These are phyloP conservation scores for Musa balbisiana DNA, from an alignment of 202 grass and related monocot genomes.

Conservation along the genomic window DNA sequence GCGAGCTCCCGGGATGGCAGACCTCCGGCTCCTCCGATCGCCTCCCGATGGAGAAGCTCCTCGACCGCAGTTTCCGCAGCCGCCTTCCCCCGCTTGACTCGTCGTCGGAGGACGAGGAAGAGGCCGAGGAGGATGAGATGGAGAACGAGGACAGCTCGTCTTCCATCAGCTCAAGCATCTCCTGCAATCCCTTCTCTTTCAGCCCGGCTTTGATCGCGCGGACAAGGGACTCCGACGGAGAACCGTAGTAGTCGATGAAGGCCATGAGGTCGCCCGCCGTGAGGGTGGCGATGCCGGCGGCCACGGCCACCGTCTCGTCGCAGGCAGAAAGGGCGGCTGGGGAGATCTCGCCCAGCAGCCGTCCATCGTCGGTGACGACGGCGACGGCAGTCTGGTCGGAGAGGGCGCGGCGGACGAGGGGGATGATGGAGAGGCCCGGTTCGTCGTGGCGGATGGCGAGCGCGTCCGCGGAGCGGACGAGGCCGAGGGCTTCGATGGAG, in stretches of 20 bases:
- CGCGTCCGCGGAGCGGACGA: conserved; percentile 47
- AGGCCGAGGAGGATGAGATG: conserved; percentile 32
- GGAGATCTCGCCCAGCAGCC: conserved; percentile 66
- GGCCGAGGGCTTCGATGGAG: conserved; percentile 55
- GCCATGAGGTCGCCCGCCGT: conserved; percentile 68
- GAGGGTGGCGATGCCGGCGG: conserved; percentile 54
- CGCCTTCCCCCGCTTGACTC: conserved; percentile 29
- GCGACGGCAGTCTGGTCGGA: conserved; percentile 47
- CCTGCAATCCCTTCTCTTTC: conserved; percentile 42
- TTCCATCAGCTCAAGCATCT: conserved; percentile 64
- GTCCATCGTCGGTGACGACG: conserved; percentile 44
- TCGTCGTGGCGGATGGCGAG: conserved; percentile 51
- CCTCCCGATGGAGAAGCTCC: conserved; percentile 45
- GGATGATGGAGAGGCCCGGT: conserved; percentile 43
- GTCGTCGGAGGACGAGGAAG: conserved; percentile 49
- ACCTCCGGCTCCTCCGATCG: conserved; percentile 49
- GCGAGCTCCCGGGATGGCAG: conserved; percentile 57
- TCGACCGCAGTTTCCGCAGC: conserved; percentile 32
- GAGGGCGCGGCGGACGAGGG: conserved; percentile 48
- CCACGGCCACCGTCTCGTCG: conserved; percentile 47
- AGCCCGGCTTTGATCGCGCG: conserved; percentile 47
- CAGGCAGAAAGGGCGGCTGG: conserved; percentile 41
- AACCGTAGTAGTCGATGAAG: conserved; percentile 61
- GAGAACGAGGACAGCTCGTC: conserved; percentile 28
- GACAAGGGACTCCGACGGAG: conserved; percentile 43